Conservation (phyloP, 75 land plant genomes). For the Pinus tabuliformis region DNA sequence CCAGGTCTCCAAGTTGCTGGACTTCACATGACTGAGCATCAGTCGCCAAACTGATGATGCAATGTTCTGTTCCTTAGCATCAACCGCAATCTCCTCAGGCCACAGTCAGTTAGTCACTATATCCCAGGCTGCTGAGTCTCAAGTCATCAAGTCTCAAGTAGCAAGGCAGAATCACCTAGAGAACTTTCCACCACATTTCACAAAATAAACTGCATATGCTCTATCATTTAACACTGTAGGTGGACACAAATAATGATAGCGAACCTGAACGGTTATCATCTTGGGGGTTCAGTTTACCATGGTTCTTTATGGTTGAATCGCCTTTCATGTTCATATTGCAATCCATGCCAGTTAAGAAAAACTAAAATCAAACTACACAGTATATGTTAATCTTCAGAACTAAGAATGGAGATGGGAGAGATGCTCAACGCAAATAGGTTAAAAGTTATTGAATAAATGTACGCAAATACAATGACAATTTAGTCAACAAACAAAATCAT, state of each 20-base stretch:
- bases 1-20: no score
- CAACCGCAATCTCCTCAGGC: no score
- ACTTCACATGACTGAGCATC: no score
- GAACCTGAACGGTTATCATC: neutral
- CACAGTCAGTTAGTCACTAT: no score
- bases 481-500: neutral
- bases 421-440: neutral
- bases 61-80: no score
- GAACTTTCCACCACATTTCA: no score
- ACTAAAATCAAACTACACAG: neutral
- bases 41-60: no score
- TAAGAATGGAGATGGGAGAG: neutral
- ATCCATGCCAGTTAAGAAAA: neutral
- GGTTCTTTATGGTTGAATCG: neutral
- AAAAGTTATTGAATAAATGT: neutral
- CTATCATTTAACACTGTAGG: no score
- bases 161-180: no score
- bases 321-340: neutral
- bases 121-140: no score
- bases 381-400: constrained; percentile 8
- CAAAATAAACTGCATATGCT: no score
- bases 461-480: neutral
- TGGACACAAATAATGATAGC: neutral
- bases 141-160: no score
- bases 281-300: neutral